These are phyloP conservation scores for Exophiala viscosa DNA, from an alignment of 2,329 filamentous ascomycete genomes.

Conservation along the genomic window DNA sequence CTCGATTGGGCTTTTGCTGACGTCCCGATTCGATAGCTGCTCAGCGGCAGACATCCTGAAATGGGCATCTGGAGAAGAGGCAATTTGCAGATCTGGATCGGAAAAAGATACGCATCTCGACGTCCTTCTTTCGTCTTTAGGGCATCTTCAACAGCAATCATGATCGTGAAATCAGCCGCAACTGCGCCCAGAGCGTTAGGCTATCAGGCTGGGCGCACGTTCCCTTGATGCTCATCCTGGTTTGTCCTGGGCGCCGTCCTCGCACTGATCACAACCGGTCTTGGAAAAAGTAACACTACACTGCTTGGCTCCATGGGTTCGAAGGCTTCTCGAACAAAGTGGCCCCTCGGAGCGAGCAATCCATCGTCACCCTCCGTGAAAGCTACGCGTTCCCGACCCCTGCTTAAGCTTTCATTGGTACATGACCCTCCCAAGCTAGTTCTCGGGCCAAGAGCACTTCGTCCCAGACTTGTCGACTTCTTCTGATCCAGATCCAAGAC, in stretches of 20 bases:
- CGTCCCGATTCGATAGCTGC: neutral
- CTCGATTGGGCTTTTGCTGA: neutral
- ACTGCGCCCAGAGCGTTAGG: neutral
- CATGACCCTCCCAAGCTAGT: neutral
- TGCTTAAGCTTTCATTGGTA: conserved; percentile 1
- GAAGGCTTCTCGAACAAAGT: conserved; percentile 18
- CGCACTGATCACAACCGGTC: neutral
- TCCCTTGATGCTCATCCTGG: conserved; percentile 4
- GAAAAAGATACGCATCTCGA: neutral
- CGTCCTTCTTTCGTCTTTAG: neutral
- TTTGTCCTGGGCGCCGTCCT: conserved; percentile 9
- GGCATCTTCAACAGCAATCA: neutral
- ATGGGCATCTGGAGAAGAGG: neutral
- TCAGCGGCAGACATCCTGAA: neutral
- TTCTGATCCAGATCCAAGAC: too few species aligned
- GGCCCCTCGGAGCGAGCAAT: conserved; percentile 9
- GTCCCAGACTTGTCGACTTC: too few species aligned
- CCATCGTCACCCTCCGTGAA: neutral
- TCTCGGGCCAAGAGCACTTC: too few species aligned
- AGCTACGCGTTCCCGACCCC: conserved; percentile 9
- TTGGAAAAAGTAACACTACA: conserved; percentile 1
- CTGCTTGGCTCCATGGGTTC: conserved; percentile 8
- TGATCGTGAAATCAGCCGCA: conserved; percentile 5
- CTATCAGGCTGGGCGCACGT: conserved; percentile 10
- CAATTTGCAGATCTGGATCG: neutral